Conservation (phyloP, 2,329 filamentous ascomycete genomes). For the Epichloe sp. region DNA sequence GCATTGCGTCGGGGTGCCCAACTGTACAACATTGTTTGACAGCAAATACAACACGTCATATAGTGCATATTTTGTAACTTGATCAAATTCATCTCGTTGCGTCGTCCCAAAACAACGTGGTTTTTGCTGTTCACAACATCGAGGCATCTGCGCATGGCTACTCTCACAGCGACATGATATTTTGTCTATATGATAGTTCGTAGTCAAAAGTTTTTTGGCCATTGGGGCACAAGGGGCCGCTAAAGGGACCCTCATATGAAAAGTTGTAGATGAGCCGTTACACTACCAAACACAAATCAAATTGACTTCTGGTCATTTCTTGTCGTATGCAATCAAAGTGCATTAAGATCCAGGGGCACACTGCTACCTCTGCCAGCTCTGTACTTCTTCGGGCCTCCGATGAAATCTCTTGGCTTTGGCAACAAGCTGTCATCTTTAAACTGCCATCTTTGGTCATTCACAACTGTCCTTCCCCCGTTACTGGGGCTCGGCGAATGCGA, state of each 20-base stretch:
- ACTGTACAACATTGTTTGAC: conserved; percentile 9
- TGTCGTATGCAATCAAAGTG: conserved; percentile 11
- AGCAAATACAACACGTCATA: conserved; percentile 15
- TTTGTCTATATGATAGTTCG: too few species aligned
- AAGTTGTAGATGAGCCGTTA: neutral
- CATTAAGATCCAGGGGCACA: conserved; percentile 73
- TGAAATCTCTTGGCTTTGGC: conserved; percentile 74
- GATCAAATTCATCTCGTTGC: neutral
- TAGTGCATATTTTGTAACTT: conserved; percentile 4
- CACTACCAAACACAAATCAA: neutral
- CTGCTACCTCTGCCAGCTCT: conserved; percentile 85
- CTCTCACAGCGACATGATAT: too few species aligned
- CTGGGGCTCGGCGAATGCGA: conserved; percentile 18
- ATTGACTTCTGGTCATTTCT: neutral
- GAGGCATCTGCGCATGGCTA: neutral
- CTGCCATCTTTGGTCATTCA: conserved; percentile 72
- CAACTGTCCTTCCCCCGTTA: conserved; percentile 31
- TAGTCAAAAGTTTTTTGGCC: too few species aligned
- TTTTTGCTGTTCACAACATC: neutral
- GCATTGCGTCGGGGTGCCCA: neutral
- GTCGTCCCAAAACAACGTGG: neutral
- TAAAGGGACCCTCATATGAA: too few species aligned
- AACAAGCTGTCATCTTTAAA: conserved; percentile 74
- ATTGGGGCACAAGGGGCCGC: too few species aligned
- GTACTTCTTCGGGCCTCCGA: conserved; percentile 64